phyloP scores from a whole-genome alignment of 2,329 filamentous ascomycete species.

The Lecanicillium sp. region DNA sequence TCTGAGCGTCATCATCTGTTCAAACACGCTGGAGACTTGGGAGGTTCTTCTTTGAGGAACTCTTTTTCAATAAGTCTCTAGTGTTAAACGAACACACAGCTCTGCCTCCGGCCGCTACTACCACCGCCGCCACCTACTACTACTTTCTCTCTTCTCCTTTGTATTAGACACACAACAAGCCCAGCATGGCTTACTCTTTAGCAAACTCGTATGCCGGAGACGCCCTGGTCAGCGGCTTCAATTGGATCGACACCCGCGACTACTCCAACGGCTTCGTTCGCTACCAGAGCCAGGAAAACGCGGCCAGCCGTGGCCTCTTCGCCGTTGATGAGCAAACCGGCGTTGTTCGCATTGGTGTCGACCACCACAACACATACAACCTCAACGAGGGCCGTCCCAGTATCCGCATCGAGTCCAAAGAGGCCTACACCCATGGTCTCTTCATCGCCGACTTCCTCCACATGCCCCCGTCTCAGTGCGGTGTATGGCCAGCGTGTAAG shows the following conservation, averaged over 20 bases:
- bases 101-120: no score
- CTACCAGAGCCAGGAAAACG: constrained; percentile 39
- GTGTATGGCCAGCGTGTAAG: constrained; percentile 66
- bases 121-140: no score
- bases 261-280: constrained; percentile 62
- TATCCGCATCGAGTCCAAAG: constrained; percentile 60
- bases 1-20: not conserved
- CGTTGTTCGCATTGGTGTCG: constrained; percentile 41
- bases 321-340: constrained; percentile 35
- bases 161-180: no score
- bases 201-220: constrained; percentile 37
- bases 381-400: constrained; percentile 45
- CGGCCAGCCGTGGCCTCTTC: constrained; percentile 34
- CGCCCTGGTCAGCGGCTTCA: constrained; percentile 42
- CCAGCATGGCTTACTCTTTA: constrained; percentile 36
- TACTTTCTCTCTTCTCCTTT: not conserved
- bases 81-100: not conserved
- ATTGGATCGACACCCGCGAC: constrained; percentile 47
- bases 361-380: constrained; percentile 33
- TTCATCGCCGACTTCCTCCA: constrained; percentile 67
- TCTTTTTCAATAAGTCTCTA: not conserved
- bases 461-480: constrained; percentile 66
- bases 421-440: constrained; percentile 58
- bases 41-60: not conserved
- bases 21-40: constrained; percentile 3